Conservation (phyloP, 345 rosid species). For the Lepidium didymum region DNA sequence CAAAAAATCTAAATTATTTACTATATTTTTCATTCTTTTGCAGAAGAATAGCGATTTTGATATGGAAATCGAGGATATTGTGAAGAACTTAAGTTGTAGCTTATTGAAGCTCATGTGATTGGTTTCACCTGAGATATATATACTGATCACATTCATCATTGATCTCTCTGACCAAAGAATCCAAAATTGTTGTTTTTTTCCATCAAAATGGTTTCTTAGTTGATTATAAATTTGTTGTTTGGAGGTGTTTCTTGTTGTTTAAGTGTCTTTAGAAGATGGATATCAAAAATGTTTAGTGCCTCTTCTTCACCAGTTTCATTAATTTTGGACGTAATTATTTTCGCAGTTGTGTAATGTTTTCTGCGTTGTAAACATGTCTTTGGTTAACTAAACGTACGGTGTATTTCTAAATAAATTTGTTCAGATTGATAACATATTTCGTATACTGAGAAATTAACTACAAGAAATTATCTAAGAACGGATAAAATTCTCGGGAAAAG, state of each 20-base stretch:
- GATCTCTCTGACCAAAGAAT: background rate
- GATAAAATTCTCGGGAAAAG: too few relatives aligned
- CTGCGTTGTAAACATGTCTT: constrained; percentile 7
- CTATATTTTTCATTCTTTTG: background rate
- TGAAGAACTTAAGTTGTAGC: constrained; percentile 44
- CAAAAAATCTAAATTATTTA: background rate
- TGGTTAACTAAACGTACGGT: background rate
- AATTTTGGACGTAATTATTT: background rate
- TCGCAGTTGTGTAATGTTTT: background rate
- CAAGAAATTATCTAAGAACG: too few relatives aligned
- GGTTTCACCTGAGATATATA: background rate
- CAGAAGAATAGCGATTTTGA: constrained; percentile 60
- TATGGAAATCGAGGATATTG: constrained; percentile 51
- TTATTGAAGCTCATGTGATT: constrained; percentile 37
- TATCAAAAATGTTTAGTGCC: background rate
- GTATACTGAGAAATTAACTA: background rate
- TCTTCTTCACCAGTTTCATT: background rate
- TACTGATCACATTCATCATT: background rate
- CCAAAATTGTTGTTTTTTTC: background rate
- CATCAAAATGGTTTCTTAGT: constrained; percentile 8
- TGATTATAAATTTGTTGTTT: background rate
- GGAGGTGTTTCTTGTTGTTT: background rate
- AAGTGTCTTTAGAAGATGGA: background rate
- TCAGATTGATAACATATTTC: background rate
- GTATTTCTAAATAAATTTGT: background rate